Base-by-base conservation (phyloP, 116 monocot species). In the Papilionanthe hybrid region DNA sequence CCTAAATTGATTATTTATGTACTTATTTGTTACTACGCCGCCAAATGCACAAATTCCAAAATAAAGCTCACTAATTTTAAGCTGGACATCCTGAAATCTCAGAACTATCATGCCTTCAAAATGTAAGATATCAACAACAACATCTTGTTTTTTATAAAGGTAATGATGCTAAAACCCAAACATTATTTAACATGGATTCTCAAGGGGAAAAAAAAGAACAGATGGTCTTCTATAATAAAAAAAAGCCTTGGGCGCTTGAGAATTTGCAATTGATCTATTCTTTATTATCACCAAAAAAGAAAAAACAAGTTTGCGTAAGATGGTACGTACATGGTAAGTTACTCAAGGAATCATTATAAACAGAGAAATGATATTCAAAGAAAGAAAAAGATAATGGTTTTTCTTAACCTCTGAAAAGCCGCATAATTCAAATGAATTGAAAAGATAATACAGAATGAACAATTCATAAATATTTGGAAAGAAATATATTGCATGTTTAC, bases 401-500 rank as follows among this genome's bases (percentile, higher is more conserved):
- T 37, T 41, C 13, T 41, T 32, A 11, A 71, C 6, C 19, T 32
- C 17, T 71, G 65, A 71, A 29, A 71, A 37, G 32, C 5, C 9
- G 4, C 71, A 71, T 32, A 37, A 15, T 71, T 9, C 5, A 71
- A 71, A 71, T 71, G 13, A 71, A 71, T 17, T 71, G 32, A 32
- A 71, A 41, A 32, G 17, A 71, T 37, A 17, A 32, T 17, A 2
- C 0, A 19, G 19, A 71, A 13, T 71, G 30, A 71, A 32, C 11
- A 32, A 6, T 41, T 71, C 7, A 0, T 30, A 43, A 42, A 20
- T 41, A 10, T 42, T 7, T 43, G 1, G 28, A 72, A 44, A 20
- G 19, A 72, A 42, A 48, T 45, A 9, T 30, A 50, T 71, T 75
- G 49, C 44, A 65, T 63, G 10, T 18, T 48, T 79, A 94, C 97